Evolutionary conservation across 768 basidiomycete genomes (phyloP), one percentile per base, ranked within the genome.

Genomic region (Mycena kentingensis): DNA sequence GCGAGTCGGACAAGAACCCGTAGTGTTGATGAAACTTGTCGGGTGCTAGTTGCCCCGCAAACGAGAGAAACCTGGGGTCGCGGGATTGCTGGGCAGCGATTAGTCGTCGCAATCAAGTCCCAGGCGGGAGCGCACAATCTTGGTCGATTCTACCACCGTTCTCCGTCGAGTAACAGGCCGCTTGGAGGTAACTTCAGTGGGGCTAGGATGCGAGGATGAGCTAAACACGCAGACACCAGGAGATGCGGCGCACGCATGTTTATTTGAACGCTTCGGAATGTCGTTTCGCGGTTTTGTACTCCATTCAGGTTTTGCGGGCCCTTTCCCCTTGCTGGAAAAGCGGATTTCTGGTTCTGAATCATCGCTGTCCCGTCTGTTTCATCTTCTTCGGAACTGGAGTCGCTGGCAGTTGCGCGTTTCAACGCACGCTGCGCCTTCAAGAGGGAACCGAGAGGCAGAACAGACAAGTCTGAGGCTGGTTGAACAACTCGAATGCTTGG

Each of bases 61-160:
- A 70, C 24, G 83, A 77, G 24, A 88, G 73, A 70, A 98, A 98
- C 41, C 94, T 83, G 1, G 95, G 94, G 70, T 98, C 94, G 26
- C 93, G 82, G 13, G 84, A 67, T 69, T 85, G 81, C 93, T 95
- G 58, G 26, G 21, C 26, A 16, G 29, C 18, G 12, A 16, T 28
- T 24, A 39, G 55, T 5, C 60, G 51, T 37, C 41, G 22, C 35
- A 37, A 25, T 19, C 5, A 34, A 15, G 32, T 25, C 53, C 35
- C 36, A 45, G 29, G 3, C 12, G 29, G 7, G 36, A 25, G 66
- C 87, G 51, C 63, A 90, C 93, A 36, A 77, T 64, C 55, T 83
- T 80, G 32, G 80, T 76, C 13, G 82, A 76, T 58, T 93, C 87
- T 4, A 93, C 79, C 0, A 89, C 85, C 10, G 74, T 75, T 51